Conservation (phyloP, 495 filamentous ascomycete species). For the Trichoderma virens region DNA sequence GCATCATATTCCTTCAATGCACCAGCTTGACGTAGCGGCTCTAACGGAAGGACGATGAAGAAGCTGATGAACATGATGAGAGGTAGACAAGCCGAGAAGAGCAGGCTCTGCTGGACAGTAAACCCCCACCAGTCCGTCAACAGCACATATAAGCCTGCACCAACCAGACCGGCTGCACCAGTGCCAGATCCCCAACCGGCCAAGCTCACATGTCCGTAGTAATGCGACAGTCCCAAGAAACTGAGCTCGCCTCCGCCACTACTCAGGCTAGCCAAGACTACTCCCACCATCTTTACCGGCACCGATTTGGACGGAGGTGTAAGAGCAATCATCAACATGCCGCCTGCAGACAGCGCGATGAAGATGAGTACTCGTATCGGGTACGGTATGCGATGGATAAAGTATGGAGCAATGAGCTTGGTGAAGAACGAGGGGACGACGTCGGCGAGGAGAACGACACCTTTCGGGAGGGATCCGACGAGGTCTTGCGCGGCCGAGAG, state of each 20-base stretch:
- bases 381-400: slow-evolving; percentile 84
- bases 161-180: slow-evolving; percentile 79
- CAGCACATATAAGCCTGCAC: slow-evolving; percentile 78
- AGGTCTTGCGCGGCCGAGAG: slow-evolving; percentile 94
- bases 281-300: slow-evolving; percentile 66
- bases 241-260: slow-evolving; percentile 82
- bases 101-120: slow-evolving; percentile 59
- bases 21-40: slow-evolving; percentile 38
- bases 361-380: slow-evolving; percentile 64
- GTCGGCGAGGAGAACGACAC: slow-evolving; percentile 85
- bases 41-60: slow-evolving; percentile 65
- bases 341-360: slow-evolving; percentile 59
- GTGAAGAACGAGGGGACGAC: slow-evolving; percentile 81
- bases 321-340: slow-evolving; percentile 84
- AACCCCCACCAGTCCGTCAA: slow-evolving; percentile 72
- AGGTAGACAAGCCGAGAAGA: slow-evolving; percentile 71
- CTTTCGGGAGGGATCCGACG: slow-evolving; percentile 85
- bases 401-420: slow-evolving; percentile 86
- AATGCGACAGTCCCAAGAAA: slow-evolving; percentile 87
- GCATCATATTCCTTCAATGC: slow-evolving; percentile 33
- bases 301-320: slow-evolving; percentile 61
- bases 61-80: slow-evolving; percentile 77
- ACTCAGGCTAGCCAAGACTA: slow-evolving; percentile 75
- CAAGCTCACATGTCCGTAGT: slow-evolving; percentile 82
- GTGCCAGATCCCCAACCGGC: slow-evolving; percentile 93